These are phyloP conservation scores for Grosmannia clavigera DNA, from an alignment of 2,329 filamentous ascomycete species.

Conservation along the genomic window DNA sequence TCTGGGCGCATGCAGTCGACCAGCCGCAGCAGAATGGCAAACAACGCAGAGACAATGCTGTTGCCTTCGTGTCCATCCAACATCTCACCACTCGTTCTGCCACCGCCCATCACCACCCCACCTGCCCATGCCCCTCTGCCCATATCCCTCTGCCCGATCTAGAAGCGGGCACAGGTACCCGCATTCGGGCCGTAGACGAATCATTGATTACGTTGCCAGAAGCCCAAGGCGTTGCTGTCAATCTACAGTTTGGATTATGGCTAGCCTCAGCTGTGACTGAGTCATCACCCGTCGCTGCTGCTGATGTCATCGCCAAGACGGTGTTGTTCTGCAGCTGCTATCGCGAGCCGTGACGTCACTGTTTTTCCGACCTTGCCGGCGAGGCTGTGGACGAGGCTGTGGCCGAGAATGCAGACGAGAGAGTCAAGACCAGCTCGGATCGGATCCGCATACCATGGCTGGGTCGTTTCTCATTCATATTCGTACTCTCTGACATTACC, in stretches of 20 bases:
- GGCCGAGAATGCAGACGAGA: not conserved
- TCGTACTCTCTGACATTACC: not conserved
- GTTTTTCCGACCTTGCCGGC: not conserved
- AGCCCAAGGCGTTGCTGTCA: constrained; percentile 36
- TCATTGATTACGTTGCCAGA: constrained; percentile 36
- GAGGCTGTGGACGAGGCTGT: not conserved
- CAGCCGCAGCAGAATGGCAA: constrained; percentile 28
- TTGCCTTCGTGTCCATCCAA: too few relatives aligned
- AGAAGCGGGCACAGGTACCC: constrained; percentile 31
- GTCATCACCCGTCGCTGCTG: constrained; percentile 13
- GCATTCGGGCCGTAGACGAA: constrained; percentile 35
- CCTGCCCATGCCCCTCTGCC: constrained; percentile 20
- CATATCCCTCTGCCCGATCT: constrained; percentile 18
- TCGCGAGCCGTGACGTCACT: not conserved
- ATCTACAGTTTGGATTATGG: constrained; percentile 33
- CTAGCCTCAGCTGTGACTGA: constrained; percentile 14
- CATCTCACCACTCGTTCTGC: too few relatives aligned
- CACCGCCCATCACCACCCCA: constrained; percentile 14
- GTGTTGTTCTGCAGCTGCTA: not conserved
- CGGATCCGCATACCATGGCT: not conserved
- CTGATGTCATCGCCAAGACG: not conserved
- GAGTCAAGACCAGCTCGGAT: not conserved
- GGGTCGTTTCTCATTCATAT: not conserved
- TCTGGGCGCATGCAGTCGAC: constrained; percentile 32
- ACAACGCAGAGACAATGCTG: constrained; percentile 16